Conservation (phyloP, 352 stramenopile genomes). For the Salisapilia sapeloensis region DNA sequence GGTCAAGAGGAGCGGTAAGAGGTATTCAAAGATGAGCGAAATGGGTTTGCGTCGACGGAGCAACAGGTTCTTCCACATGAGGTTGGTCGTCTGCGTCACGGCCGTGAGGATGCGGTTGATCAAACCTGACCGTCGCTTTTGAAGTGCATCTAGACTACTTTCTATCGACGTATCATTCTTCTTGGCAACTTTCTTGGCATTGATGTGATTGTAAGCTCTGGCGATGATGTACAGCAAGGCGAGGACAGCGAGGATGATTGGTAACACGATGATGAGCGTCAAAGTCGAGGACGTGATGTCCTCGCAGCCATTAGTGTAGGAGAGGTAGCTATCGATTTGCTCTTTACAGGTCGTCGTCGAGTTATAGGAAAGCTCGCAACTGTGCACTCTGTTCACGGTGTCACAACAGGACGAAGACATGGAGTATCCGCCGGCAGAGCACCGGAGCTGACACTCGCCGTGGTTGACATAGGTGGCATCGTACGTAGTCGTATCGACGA, state of each 20-base stretch:
- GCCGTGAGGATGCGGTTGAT: slow-evolving; percentile 5
- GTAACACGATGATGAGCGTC: slow-evolving; percentile 3
- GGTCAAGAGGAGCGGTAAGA: slow-evolving; percentile 31
- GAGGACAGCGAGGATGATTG: slow-evolving; percentile 7
- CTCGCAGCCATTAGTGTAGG: no score
- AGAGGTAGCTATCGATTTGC: no score
- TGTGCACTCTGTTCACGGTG: slow-evolving; percentile 2
- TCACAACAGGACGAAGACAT: slow-evolving; percentile 11
- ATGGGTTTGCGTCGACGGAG: slow-evolving; percentile 25
- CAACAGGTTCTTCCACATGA: slow-evolving; percentile 59
- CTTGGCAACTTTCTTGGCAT: no score
- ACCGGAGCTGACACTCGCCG: slow-evolving; percentile 8
- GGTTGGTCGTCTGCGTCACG: slow-evolving; percentile 35
- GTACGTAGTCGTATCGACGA: background rate
- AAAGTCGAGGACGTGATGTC: slow-evolving; percentile 3
- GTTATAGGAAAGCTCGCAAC: background rate
- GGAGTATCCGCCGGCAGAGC: slow-evolving; percentile 5
- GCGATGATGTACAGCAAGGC: no score
- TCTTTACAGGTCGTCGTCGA: no score
- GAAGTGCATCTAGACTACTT: background rate
- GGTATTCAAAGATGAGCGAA: slow-evolving; percentile 34
- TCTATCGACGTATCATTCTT: background rate
- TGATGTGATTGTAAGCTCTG: no score
- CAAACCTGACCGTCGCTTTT: no score
- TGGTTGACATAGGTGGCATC: background rate